Conservation (phyloP, 495 filamentous ascomycete species). For the Elasticomyces elasticus region DNA sequence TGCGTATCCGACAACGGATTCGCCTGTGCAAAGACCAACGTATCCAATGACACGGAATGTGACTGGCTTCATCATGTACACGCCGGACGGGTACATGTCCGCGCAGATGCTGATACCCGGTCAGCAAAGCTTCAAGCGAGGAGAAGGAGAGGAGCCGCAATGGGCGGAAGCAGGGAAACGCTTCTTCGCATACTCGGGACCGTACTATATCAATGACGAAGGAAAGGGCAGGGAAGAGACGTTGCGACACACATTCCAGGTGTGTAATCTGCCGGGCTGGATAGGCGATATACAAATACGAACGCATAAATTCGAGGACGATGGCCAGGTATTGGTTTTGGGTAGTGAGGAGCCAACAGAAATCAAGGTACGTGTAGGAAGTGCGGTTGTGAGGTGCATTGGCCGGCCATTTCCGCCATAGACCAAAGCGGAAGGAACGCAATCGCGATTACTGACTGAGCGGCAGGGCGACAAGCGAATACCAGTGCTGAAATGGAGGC, state of each 20-base stretch:
- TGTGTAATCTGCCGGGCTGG: constrained; percentile 24
- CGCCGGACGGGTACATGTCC: constrained; percentile 29
- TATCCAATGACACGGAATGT: constrained; percentile 25
- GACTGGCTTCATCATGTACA: constrained; percentile 27
- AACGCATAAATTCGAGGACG: constrained; percentile 23
- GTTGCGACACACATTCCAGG: constrained; percentile 21
- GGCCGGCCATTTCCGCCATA: neutral
- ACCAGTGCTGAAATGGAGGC: constrained; percentile 22
- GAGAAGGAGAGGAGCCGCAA: constrained; percentile 22
- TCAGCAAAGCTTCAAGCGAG: constrained; percentile 20
- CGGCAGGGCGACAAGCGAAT: constrained; percentile 20
- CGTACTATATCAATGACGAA: constrained; percentile 25
- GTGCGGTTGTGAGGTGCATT: neutral
- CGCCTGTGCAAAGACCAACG: constrained; percentile 14
- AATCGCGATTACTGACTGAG: neutral
- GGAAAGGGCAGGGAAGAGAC: constrained; percentile 18
- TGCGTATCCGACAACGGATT: constrained; percentile 18
- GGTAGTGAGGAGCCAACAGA: constrained; percentile 21
- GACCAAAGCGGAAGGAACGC: neutral
- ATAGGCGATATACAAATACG: constrained; percentile 22
- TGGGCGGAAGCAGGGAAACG: constrained; percentile 26
- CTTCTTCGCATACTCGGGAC: constrained; percentile 25
- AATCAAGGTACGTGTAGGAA: constrained; percentile 18
- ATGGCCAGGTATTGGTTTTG: constrained; percentile 23
- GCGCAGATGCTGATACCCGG: constrained; percentile 27